Evolutionary conservation across 345 rosid species (phyloP).

Genomic region (Eucalyptus decipiens): DNA sequence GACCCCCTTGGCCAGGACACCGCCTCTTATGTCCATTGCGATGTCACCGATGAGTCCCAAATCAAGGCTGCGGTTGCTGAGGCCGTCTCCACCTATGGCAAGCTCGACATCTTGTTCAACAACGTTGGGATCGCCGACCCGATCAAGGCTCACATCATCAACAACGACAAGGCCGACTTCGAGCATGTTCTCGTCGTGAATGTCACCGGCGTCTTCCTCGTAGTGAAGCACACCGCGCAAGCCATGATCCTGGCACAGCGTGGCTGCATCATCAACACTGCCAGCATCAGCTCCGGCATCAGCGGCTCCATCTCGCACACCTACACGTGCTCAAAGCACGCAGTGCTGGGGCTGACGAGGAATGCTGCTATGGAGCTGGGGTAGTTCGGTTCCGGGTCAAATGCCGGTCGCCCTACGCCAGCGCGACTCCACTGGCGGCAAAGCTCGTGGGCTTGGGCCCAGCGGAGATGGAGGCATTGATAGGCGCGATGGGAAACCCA

Average conservation of each 20-base stretch:
- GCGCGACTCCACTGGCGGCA: constrained; percentile 24
- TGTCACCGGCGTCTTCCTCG: constrained; percentile 23
- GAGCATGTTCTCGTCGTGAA: constrained; percentile 14
- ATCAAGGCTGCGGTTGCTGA: constrained; percentile 1
- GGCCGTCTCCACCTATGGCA: constrained; percentile 11
- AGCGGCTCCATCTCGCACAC: constrained; percentile 15
- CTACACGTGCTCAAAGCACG: constrained; percentile 27
- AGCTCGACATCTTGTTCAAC: constrained; percentile 28
- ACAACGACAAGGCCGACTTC: constrained; percentile 16
- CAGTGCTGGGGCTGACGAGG: constrained; percentile 25
- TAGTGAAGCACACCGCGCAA: constrained; percentile 20
- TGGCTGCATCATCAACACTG: constrained; percentile 16
- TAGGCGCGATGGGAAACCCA: not conserved
- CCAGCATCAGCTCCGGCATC: constrained; percentile 6
- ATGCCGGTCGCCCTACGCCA: constrained; percentile 25
- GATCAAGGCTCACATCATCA: constrained; percentile 11
- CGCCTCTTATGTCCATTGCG: constrained; percentile 9
- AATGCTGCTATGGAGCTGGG: constrained; percentile 32
- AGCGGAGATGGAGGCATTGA: constrained; percentile 7
- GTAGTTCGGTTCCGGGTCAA: constrained; percentile 36
- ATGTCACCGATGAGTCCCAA: constrained; percentile 15
- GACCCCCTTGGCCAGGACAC: not conserved
- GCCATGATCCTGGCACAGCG: constrained; percentile 15
- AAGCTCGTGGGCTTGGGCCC: constrained; percentile 2
- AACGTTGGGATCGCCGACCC: constrained; percentile 16